Conservation (phyloP, 129 eudicot genomes). For the Flaveria trinervia region DNA sequence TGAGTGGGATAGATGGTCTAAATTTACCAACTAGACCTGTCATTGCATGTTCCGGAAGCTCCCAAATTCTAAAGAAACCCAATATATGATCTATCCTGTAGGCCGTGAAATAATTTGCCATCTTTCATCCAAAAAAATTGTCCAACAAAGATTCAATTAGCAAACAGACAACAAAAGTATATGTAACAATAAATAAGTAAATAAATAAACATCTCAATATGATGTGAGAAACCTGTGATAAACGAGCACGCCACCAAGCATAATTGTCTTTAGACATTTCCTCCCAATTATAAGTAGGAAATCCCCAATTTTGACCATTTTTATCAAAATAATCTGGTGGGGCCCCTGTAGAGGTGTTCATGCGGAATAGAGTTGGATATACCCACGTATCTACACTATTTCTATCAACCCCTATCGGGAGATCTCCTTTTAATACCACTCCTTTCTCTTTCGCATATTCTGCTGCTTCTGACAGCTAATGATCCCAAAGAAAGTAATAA, state of each 20-base stretch:
- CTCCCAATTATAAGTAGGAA: slow-evolving; percentile 99
- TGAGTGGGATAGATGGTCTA: slow-evolving; percentile 94
- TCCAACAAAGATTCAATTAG: slow-evolving; percentile 16
- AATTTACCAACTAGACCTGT: slow-evolving; percentile 96
- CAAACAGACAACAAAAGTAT: not conserved
- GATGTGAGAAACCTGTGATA: slow-evolving; percentile 71
- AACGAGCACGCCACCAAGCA: slow-evolving; percentile 99
- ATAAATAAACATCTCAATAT: not conserved
- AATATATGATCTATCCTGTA: slow-evolving; percentile 94
- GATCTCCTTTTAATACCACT: slow-evolving; percentile 95
- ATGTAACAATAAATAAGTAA: not conserved
- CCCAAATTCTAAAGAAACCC: slow-evolving; percentile 99
- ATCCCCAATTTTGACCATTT: slow-evolving; percentile 99
- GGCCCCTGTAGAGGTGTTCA: slow-evolving; percentile 98
- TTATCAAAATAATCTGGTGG: slow-evolving; percentile 99
- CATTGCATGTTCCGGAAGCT: slow-evolving; percentile 96
- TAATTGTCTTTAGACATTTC: slow-evolving; percentile 99
- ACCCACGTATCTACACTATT: slow-evolving; percentile 99
- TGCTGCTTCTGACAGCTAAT: slow-evolving; percentile 82
- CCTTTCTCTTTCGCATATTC: slow-evolving; percentile 93
- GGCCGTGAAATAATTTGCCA: slow-evolving; percentile 97
- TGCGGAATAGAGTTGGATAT: slow-evolving; percentile 83
- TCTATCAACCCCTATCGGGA: slow-evolving; percentile 95
- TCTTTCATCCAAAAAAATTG: slow-evolving; percentile 44
- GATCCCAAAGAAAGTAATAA: slow-evolving; percentile 23